Conservation (phyloP, 2,329 filamentous ascomycete genomes). For the Myriosclerotinia curreyana region DNA sequence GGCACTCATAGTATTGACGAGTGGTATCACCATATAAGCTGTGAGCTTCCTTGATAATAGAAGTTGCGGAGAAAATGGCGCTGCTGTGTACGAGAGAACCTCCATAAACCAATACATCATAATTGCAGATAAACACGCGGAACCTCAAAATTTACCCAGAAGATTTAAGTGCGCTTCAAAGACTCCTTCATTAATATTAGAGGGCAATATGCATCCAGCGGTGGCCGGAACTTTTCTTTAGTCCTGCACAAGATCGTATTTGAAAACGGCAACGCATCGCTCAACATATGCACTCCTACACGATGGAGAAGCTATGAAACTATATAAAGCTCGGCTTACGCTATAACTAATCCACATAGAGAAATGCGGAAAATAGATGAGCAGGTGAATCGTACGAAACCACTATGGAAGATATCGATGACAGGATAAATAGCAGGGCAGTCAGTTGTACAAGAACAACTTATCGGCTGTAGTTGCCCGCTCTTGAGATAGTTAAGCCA, state of each 20-base stretch:
- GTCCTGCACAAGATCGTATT: background rate
- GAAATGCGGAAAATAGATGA: constrained; percentile 5
- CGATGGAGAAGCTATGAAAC: background rate
- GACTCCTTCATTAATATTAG: background rate
- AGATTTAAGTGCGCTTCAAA: background rate
- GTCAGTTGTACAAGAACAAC: background rate
- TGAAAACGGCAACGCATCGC: background rate
- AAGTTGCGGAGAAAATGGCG: background rate
- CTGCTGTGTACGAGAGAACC: background rate
- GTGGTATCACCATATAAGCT: background rate
- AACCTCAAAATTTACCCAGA: too few relatives aligned
- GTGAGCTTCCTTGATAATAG: background rate
- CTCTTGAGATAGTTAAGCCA: background rate
- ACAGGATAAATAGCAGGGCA: background rate
- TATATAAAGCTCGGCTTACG: background rate
- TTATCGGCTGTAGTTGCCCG: background rate
- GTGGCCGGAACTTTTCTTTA: background rate
- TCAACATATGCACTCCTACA: background rate
- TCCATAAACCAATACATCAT: background rate
- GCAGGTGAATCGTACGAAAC: background rate
- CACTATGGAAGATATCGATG: background rate
- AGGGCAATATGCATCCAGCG: background rate
- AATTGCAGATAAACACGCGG: background rate
- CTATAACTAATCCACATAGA: background rate
- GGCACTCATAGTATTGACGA: background rate